Conservation (phyloP, 257 asterid genomes). For the Primulina huaijiensis region DNA sequence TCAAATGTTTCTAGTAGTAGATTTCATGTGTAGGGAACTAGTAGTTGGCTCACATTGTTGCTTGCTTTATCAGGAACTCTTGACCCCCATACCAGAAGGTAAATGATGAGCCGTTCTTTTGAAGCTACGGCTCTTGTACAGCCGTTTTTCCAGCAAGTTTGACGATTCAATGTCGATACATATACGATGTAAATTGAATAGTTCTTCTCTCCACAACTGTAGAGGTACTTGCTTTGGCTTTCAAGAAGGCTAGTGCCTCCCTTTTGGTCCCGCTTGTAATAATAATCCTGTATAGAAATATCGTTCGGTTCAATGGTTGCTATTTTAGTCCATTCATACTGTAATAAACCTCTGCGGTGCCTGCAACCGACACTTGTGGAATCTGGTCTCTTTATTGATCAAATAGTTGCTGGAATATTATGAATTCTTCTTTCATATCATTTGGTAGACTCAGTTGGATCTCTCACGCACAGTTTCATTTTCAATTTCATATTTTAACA, state of each 20-base stretch:
- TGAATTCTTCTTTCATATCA: too few species aligned
- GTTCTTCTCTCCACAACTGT: neutral
- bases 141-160: conserved; percentile 16
- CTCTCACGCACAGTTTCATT: too few species aligned
- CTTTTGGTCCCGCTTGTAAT: neutral
- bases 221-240: neutral
- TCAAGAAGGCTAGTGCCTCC: conserved; percentile 17
- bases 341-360: neutral
- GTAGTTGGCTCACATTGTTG: conserved; percentile 12
- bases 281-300: neutral
- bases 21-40: neutral
- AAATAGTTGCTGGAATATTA: neutral
- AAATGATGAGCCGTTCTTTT: conserved; percentile 27
- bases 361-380: neutral
- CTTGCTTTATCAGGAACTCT: conserved; percentile 41
- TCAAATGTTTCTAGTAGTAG: neutral
- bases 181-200: neutral
- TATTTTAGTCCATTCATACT: neutral
- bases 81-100: conserved; percentile 51
- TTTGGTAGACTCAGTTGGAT: too few species aligned
- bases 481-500: too few species aligned
- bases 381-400: neutral
- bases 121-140: conserved; percentile 7
- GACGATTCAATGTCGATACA: conserved; percentile 8
- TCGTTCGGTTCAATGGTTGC: neutral